Evolutionary conservation across 129 eudicot genomes (phyloP).

Genomic region (Flaveria sonorensis): DNA sequence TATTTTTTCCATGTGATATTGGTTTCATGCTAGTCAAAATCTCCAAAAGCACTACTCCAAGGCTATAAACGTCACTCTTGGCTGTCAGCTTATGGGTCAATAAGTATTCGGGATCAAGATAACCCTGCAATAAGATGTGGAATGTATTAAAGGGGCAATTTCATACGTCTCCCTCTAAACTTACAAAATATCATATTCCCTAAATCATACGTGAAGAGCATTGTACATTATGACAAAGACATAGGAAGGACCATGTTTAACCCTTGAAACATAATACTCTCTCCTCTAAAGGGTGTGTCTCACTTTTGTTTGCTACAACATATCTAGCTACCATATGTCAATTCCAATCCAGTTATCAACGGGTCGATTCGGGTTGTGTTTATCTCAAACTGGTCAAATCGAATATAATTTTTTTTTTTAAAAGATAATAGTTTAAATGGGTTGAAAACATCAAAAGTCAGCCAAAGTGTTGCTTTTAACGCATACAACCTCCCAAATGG

Average conservation of each 20-base stretch:
- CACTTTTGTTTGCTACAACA: too few species aligned
- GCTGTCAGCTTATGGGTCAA: constrained; percentile 69
- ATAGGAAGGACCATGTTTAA: neutral
- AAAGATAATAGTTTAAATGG: neutral
- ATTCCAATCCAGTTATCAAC: neutral
- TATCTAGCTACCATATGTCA: too few species aligned
- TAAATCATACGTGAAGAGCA: too few species aligned
- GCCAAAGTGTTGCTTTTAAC: neutral
- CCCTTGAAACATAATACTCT: too few species aligned
- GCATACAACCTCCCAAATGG: neutral
- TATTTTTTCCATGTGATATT: constrained; percentile 66
- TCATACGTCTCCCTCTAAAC: too few species aligned
- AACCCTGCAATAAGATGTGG: constrained; percentile 57
- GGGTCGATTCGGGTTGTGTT: neutral
- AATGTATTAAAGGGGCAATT: too few species aligned
- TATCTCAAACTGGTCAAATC: neutral
- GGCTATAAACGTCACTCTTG: constrained; percentile 90
- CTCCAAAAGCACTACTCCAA: constrained; percentile 88
- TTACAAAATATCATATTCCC: too few species aligned
- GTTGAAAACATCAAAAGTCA: neutral
- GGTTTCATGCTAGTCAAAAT: constrained; percentile 79
- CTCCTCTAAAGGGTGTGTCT: too few species aligned
- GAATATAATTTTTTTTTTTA: neutral
- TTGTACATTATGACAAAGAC: too few species aligned
- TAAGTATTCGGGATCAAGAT: constrained; percentile 86